Evolutionary conservation across 305 asterid genomes (phyloP).

Genomic region (Rubia peregrina): DNA sequence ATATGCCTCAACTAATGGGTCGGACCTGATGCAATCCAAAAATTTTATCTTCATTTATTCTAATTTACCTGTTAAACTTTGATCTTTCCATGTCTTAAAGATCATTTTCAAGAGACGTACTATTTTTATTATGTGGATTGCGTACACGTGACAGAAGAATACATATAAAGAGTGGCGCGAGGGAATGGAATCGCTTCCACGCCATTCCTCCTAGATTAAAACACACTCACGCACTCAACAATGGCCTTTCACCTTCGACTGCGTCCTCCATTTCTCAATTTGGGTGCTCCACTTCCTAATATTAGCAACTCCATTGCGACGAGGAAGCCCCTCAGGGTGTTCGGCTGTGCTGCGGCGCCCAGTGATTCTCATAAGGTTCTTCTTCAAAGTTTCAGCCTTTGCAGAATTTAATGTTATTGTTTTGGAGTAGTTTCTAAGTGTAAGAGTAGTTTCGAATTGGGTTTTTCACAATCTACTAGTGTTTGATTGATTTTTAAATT

Average conservation of each 20-base stretch:
- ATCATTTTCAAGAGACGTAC: too few species aligned
- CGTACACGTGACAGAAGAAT: slow-evolving; percentile 3
- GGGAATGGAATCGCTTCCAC: not conserved
- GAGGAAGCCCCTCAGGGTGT: slow-evolving; percentile 11
- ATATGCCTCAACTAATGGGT: too few species aligned
- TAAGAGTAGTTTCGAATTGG: not conserved
- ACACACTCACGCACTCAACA: not conserved
- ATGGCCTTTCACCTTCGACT: slow-evolving; percentile 26
- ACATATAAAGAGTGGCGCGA: not conserved
- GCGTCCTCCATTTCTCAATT: slow-evolving; percentile 11
- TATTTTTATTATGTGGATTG: not conserved
- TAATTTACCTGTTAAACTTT: too few species aligned
- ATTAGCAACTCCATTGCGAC: slow-evolving; percentile 7
- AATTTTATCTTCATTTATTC: too few species aligned
- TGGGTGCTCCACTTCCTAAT: not conserved
- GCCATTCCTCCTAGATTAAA: not conserved
- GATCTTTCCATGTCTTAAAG: too few species aligned
- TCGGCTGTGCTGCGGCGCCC: slow-evolving; percentile 15
- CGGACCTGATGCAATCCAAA: too few species aligned
- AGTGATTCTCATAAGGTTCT: slow-evolving; percentile 25
- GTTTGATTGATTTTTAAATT: not conserved
- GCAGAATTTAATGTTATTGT: not conserved
- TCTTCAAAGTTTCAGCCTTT: not conserved
- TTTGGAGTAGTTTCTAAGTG: not conserved
- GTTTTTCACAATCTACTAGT: not conserved